Evolutionary conservation across 176 grass and related monocot genomes (phyloP), one percentile per base, ranked within the genome.

Genomic region (Ensete ventricosum): DNA sequence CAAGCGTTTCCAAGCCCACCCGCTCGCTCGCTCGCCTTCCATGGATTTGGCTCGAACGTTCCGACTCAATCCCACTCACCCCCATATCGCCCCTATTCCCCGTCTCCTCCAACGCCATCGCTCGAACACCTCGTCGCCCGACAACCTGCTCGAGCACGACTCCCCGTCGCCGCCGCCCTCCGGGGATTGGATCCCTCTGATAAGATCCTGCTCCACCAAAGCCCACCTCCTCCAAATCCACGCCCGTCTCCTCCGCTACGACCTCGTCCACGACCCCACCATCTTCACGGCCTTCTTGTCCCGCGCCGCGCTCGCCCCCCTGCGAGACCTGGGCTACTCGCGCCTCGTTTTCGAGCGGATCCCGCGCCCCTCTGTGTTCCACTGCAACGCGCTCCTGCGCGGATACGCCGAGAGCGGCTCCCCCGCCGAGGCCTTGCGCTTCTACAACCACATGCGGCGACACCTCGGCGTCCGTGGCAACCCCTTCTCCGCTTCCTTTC

Each of bases 401-500:
- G 60, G 84, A 11, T 81, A 81, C 74, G 17, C 76, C 43, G 73
- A 79, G 4, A 24, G 19, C 43, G 19, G 20, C 75, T 24, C 20
- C 20, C 43, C 49, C 13, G 50, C 17, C 14, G 50, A 73, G 71
- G 66, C 84, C 70, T 68, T 89, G 50, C 34, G 48, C 74, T 87
- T 92, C 71, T 81, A 87, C 69, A 62, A 81, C 75, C 84, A 65
- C 59, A 82, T 83, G 84, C 84, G 79, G 27, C 77, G 76, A 43
- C 70, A 24, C 53, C 82, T 92, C 80, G 87, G 77, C 74, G 80
- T 80, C 58, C 69, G 84, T 14, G 82, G 87, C 50, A 92, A 92
- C 65, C 73, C 90, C 62, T 92, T 92, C 77, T 83, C 90, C 9
- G 71, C 77, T 1, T 78, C 87, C 24, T 87, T 92, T 74, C n/a